A percentile compares a stretch with the other conserved stretches of the same genome.
phyloP scores from a whole-genome alignment of 331 rosid species.

The Acacia concinna region DNA sequence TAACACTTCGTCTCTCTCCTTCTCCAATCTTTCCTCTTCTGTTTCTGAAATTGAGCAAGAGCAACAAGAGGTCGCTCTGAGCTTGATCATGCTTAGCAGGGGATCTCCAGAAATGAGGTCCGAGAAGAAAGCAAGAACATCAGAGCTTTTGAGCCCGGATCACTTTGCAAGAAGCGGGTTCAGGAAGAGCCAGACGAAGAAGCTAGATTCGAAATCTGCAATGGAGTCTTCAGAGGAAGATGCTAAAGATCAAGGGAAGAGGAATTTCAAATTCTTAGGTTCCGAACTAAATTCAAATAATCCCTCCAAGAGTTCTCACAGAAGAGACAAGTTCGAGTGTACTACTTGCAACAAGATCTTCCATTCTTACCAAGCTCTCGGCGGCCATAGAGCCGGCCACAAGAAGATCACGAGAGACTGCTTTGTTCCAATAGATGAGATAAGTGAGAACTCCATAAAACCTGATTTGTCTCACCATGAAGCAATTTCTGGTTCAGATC shows the following conservation, averaged over 20 bases:
- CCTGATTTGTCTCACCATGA: slow-evolving; percentile 44
- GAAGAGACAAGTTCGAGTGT: slow-evolving; percentile 75
- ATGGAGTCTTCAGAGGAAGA: slow-evolving; percentile 38
- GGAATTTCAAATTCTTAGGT: background rate
- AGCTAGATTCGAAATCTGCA: slow-evolving; percentile 31
- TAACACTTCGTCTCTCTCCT: slow-evolving; percentile 46
- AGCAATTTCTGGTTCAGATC: slow-evolving; percentile 24
- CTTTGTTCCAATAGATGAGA: slow-evolving; percentile 56
- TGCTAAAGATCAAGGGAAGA: slow-evolving; percentile 26
- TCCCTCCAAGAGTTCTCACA: slow-evolving; percentile 37
- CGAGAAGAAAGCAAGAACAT: slow-evolving; percentile 28
- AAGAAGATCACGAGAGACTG: slow-evolving; percentile 58
- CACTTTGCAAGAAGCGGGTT: slow-evolving; percentile 20
- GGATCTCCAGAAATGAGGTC: slow-evolving; percentile 17
- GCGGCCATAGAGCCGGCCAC: slow-evolving; percentile 95
- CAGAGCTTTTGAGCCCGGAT: slow-evolving; percentile 27
- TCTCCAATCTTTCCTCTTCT: slow-evolving; percentile 4
- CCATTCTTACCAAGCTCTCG: slow-evolving; percentile 87
- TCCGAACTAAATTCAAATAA: background rate
- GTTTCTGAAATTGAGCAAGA: slow-evolving; percentile 47
- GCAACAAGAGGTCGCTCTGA: slow-evolving; percentile 85
- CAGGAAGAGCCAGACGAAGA: slow-evolving; percentile 25
- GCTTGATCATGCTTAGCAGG: slow-evolving; percentile 86
- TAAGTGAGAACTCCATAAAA: slow-evolving; percentile 63
- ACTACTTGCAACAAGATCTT: slow-evolving; percentile 73